These are phyloP conservation scores for Salix koriyanagi DNA, from an alignment of 345 rosid genomes.

Conservation along the genomic window DNA sequence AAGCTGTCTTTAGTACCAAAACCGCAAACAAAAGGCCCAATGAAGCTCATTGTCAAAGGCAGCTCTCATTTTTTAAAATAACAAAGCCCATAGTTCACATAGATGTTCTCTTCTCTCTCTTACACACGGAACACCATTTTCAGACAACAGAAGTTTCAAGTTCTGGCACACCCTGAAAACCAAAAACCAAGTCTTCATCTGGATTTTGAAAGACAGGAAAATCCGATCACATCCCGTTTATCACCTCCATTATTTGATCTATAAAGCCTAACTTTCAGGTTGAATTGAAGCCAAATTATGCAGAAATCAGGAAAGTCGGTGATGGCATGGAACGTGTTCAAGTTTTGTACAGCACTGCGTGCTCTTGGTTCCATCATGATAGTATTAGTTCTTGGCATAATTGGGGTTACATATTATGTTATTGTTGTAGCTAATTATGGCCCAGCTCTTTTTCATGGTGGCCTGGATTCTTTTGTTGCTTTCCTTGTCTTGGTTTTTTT, in stretches of 20 bases:
- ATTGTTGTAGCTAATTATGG: constrained; percentile 59
- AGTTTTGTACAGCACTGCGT: constrained; percentile 70
- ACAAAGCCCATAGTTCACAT: background rate
- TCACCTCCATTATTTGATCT: background rate
- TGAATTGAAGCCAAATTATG: background rate
- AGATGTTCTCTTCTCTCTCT: background rate
- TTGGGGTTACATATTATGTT: constrained; percentile 61
- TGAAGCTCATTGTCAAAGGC: background rate
- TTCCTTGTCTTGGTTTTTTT: constrained; percentile 42
- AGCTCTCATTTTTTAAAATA: background rate
- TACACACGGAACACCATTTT: background rate
- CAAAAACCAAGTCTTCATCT: background rate
- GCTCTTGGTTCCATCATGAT: constrained; percentile 81
- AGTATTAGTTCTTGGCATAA: constrained; percentile 49
- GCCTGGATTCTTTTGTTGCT: constrained; percentile 42
- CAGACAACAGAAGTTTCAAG: background rate
- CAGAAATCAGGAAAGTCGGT: constrained; percentile 10
- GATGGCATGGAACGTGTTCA: constrained; percentile 83
- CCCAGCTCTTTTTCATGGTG: constrained; percentile 61
- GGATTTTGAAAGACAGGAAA: background rate
- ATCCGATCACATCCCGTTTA: constrained; percentile 1
- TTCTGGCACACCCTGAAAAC: background rate
- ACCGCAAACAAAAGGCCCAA: background rate
- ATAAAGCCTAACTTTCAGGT: constrained; percentile 1
- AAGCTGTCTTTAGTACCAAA: background rate